These are phyloP conservation scores for Capsicum pubescens DNA, from an alignment of 257 asterid species.

Conservation along the genomic window DNA sequence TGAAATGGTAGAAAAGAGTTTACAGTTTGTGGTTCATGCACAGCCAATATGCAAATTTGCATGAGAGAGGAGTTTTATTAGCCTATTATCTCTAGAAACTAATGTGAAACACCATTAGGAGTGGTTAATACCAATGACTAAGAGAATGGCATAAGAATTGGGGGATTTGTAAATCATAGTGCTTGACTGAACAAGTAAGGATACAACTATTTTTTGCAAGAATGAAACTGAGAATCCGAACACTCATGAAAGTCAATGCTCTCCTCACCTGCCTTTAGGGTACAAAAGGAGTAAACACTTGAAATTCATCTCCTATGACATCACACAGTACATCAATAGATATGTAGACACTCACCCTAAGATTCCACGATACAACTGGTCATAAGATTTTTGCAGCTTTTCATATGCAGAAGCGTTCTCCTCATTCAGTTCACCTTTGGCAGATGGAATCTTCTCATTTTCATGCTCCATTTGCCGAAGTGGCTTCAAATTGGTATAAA, in stretches of 20 bases:
- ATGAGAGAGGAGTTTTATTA: not conserved
- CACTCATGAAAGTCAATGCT: slow-evolving; percentile 9
- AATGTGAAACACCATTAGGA: slow-evolving; percentile 13
- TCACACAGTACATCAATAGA: slow-evolving; percentile 24
- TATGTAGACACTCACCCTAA: slow-evolving; percentile 71
- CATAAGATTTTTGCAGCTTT: slow-evolving; percentile 88
- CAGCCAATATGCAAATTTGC: not conserved
- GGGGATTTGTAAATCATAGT: slow-evolving; percentile 8
- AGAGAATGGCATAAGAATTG: slow-evolving; percentile 2
- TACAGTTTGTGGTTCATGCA: not conserved
- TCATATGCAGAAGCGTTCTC: slow-evolving; percentile 89
- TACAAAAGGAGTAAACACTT: slow-evolving; percentile 20
- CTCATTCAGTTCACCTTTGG: slow-evolving; percentile 96
- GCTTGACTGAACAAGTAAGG: not conserved
- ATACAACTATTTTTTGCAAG: slow-evolving; percentile 24
- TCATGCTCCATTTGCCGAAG: slow-evolving; percentile 99
- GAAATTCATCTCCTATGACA: not conserved
- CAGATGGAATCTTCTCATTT: slow-evolving; percentile 87
- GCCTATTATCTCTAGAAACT: slow-evolving; percentile 6
- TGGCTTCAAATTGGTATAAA: slow-evolving; percentile 49
- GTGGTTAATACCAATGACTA: not conserved
- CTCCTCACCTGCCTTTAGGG: slow-evolving; percentile 13
- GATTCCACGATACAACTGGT: slow-evolving; percentile 88
- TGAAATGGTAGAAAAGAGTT: not conserved
- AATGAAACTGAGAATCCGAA: slow-evolving; percentile 22